Conservation (phyloP, 2,329 filamentous ascomycete species). For the Cryphonectria radicalis region DNA sequence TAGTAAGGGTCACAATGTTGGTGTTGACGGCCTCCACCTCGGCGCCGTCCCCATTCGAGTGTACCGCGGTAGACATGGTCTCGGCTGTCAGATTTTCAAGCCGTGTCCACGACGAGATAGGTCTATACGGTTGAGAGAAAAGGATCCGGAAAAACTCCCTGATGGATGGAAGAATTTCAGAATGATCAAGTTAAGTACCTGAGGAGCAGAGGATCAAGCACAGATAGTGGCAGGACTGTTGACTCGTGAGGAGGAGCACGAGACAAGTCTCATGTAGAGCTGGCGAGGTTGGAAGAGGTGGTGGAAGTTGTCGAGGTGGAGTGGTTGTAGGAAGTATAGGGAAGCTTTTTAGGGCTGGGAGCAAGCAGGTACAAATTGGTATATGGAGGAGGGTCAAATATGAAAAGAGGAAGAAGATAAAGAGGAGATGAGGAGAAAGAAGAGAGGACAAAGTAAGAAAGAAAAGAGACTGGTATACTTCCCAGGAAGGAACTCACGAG, state of each 20-base stretch:
- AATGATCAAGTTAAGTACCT: conserved; percentile 8
- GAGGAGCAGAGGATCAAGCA: not conserved
- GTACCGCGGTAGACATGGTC: conserved; percentile 26
- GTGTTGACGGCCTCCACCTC: conserved; percentile 87
- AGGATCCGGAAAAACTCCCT: not conserved
- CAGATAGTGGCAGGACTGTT: not conserved
- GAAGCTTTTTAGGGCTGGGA: not conserved
- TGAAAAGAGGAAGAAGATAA: too few relatives aligned
- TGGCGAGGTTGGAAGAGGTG: not conserved
- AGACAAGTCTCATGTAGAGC: not conserved
- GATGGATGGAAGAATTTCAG: not conserved
- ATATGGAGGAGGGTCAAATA: not conserved
- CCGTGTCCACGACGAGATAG: not conserved
- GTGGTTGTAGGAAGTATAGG: not conserved
- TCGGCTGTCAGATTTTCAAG: not conserved
- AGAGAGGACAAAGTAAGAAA: not conserved
- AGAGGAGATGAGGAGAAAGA: not conserved
- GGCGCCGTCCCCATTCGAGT: conserved; percentile 47
- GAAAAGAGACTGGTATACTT: conserved; percentile 15
- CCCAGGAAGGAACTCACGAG: conserved; percentile 30
- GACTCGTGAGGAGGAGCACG: not conserved
- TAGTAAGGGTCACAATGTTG: conserved; percentile 91
- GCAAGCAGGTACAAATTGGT: not conserved
- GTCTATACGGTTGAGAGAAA: not conserved
- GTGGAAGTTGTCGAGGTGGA: not conserved